These are phyloP conservation scores for Closterium sp. DNA, from an alignment of 139 green algal species.

Conservation along the genomic window DNA sequence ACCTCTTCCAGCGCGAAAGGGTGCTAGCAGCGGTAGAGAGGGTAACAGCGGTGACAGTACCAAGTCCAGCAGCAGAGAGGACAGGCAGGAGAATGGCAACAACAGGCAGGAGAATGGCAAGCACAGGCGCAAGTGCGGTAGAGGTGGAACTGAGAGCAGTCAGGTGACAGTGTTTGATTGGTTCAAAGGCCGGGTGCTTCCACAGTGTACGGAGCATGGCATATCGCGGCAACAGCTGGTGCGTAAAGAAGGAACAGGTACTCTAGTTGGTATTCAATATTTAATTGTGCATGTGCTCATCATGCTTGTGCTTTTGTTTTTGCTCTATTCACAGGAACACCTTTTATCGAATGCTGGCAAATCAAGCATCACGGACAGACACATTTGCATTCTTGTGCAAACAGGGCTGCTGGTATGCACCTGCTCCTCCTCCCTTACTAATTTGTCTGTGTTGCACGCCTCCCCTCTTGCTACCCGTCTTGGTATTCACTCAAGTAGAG, in stretches of 20 bases:
- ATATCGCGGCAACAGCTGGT: neutral
- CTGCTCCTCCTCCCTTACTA: neutral
- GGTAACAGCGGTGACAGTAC: no score
- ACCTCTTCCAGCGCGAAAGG: no score
- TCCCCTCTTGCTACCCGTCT: no score
- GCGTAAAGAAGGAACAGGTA: neutral
- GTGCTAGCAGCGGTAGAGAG: no score
- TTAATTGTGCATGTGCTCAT: neutral
- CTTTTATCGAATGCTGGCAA: neutral
- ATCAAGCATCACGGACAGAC: neutral
- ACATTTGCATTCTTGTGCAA: neutral
- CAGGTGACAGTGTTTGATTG: neutral
- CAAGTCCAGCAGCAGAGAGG: no score
- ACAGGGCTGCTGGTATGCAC: neutral
- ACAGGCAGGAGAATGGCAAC: neutral
- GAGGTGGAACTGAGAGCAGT: neutral
- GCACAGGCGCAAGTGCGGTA: neutral
- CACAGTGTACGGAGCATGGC: neutral
- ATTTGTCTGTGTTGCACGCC: neutral
- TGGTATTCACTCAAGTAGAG: no score
- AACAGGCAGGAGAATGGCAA: neutral
- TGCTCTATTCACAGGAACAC: neutral
- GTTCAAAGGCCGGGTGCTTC: neutral
- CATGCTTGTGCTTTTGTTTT: neutral
- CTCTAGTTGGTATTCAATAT: no score